A percentile compares a stretch with the other conserved stretches of the same genome.
Evolutionary conservation across 164 flowering plant genomes (phyloP).

Genomic region (Platanus orientalis): DNA sequence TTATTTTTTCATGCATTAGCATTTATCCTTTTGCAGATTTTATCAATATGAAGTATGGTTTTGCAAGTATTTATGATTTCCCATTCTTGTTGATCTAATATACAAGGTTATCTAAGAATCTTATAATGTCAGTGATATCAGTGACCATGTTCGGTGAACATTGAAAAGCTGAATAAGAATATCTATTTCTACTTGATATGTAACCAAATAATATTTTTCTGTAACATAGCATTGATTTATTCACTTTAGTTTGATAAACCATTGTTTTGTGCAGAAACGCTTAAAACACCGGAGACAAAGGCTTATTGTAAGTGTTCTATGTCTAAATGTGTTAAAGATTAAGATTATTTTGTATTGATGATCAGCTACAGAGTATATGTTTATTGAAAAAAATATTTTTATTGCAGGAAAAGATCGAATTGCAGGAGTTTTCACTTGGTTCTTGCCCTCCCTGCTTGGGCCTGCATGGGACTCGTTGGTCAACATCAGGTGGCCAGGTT

Average conservation of each 20-base stretch:
- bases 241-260: background rate
- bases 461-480: conserved; percentile 76
- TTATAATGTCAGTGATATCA: no score
- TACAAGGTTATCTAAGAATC: no score
- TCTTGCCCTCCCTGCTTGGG: conserved; percentile 77
- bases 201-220: background rate
- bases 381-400: background rate
- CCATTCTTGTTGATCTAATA: no score
- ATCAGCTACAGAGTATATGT: background rate
- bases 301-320: conserved; percentile 61
- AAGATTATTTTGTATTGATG: background rate
- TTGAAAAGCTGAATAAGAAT: background rate
- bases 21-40: no score
- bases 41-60: no score
- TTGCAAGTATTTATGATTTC: no score
- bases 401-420: conserved; percentile 68
- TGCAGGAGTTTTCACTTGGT: conserved; percentile 83
- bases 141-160: background rate
- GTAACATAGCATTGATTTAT: background rate
- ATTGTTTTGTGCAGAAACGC: conserved; percentile 61
- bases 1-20: no score
- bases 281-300: conserved; percentile 63
- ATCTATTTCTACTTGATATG: background rate
- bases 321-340: background rate
- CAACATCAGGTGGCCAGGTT: conserved; percentile 80